Evolutionary conservation across 75 land plant species (phyloP).

Genomic region (Cunninghamia lanceolata): DNA sequence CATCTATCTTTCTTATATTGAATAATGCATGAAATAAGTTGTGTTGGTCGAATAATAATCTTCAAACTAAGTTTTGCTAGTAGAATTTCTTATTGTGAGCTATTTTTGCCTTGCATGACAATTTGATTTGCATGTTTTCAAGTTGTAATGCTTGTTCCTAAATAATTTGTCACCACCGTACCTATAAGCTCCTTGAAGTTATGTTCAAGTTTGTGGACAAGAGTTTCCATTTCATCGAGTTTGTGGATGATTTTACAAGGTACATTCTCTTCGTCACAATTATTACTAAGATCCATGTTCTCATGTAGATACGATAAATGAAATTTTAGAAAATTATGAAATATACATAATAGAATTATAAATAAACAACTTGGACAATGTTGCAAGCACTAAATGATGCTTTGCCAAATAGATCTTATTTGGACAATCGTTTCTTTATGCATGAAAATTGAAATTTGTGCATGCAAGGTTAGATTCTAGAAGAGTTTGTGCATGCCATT

Average conservation of each 20-base stretch:
- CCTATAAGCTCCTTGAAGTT: background rate
- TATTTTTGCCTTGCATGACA: background rate
- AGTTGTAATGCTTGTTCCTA: background rate
- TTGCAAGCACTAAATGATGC: no score
- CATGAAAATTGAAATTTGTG: no score
- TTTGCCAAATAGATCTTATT: no score
- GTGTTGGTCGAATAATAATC: background rate
- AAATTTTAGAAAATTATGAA: no score
- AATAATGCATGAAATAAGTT: background rate
- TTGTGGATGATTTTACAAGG: background rate
- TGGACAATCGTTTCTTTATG: no score
- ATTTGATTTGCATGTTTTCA: background rate
- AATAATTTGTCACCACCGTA: background rate
- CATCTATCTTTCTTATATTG: no score
- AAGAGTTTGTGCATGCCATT: no score
- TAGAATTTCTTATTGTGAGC: background rate
- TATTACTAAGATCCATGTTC: background rate
- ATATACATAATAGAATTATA: no score
- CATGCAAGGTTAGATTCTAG: no score
- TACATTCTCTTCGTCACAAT: background rate
- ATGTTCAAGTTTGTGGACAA: background rate
- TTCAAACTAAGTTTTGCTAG: background rate
- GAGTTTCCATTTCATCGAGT: background rate
- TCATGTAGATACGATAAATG: no score
- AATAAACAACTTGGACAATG: no score